These are phyloP conservation scores for Teratosphaeria epicoccoides DNA, from an alignment of 2,329 filamentous ascomycete genomes.

Conservation along the genomic window DNA sequence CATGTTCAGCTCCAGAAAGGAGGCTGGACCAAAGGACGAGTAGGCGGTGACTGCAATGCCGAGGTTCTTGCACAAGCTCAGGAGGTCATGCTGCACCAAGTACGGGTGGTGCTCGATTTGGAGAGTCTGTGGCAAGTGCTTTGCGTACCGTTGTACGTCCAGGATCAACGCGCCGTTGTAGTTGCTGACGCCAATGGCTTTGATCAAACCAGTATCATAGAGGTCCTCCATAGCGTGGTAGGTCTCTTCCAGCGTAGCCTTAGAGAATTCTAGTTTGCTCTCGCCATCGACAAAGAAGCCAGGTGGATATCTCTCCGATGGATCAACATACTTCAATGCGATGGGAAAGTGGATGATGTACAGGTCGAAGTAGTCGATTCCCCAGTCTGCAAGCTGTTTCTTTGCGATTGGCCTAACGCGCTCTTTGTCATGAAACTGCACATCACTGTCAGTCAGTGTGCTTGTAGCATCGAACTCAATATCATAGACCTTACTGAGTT, in stretches of 20 bases:
- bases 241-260: constrained; percentile 67
- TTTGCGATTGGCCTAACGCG: constrained; percentile 64
- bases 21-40: constrained; percentile 70
- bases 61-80: constrained; percentile 58
- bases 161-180: constrained; percentile 69
- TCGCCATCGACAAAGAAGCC: constrained; percentile 56
- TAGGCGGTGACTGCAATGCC: constrained; percentile 70
- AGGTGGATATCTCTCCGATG: constrained; percentile 65
- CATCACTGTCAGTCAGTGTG: constrained; percentile 31
- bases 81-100: constrained; percentile 62
- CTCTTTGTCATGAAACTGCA: constrained; percentile 64
- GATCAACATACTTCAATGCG: constrained; percentile 75
- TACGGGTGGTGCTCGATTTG: constrained; percentile 90
- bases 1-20: constrained; percentile 67
- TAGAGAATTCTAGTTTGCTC: constrained; percentile 49
- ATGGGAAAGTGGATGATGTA: constrained; percentile 79
- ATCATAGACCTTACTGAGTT: constrained; percentile 48
- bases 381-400: constrained; percentile 72
- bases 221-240: constrained; percentile 72
- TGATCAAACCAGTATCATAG: constrained; percentile 56
- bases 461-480: constrained; percentile 33
- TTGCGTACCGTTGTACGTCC: constrained; percentile 66
- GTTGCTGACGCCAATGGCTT: constrained; percentile 72
- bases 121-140: constrained; percentile 53
- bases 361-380: constrained; percentile 80